Evolutionary conservation across 345 rosid genomes (phyloP), one percentile per base, ranked within the genome.

Genomic region (Lagerstroemia speciosa): DNA sequence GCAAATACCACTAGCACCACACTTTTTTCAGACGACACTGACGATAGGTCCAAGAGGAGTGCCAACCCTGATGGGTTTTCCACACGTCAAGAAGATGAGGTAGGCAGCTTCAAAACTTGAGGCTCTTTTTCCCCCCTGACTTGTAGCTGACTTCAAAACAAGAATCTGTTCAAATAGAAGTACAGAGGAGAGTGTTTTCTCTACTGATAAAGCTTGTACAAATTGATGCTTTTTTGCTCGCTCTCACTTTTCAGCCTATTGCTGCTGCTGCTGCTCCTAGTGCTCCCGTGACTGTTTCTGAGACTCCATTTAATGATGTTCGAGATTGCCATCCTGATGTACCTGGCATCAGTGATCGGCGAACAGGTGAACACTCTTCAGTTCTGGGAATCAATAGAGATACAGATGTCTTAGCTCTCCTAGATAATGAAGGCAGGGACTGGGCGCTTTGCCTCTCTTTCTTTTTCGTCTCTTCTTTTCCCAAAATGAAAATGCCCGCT

Each of bases 1-100:
- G 93, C 89, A 48, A 89, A 87, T 75, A 91, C 97, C 43, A 91
- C 85, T 77, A 94, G 97, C 74, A 85, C 93, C 19, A 91, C 89
- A 66, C 58, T 94, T 60, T 85, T 94, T 80, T 89, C 99, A 17
- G 99, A 94, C 78, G 97, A 94, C 78, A 91, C 98, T 33, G 97
- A 93, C 83, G 99, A 94, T 34, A 87, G 70, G 81, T 89, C 89
- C 69, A 73, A 76, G 46, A 89, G 77, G 82, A 82, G 83, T 67
- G 75, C 74, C 41, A 82, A 86, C 75, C 87, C 76, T 22, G 96
- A 85, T 66, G 94, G 76, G 69, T 63, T 75, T 71, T 75, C 93
- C 67, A 74, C 72, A 72, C 86, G 79, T 82, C 89, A 73, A 74
- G 93, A 85, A 77, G 78, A 84, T 26, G 89, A 91, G 88, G 99